Evolutionary conservation across 108 stramenopile genomes (phyloP).

Genomic region (Discostella pseudostelligera): DNA sequence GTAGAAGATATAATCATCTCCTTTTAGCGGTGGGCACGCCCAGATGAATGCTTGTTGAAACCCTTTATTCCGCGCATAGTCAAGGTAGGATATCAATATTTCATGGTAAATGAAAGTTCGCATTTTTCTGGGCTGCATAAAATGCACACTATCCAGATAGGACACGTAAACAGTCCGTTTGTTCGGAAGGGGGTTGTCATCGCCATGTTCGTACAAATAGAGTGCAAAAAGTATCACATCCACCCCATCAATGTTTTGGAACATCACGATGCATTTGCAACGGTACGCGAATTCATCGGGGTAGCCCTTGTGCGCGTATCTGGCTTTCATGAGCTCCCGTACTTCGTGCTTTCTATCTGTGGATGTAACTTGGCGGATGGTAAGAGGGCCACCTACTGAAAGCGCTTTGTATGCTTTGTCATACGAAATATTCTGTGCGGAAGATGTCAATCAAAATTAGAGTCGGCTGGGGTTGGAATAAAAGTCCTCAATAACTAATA

Average conservation of each 20-base stretch:
- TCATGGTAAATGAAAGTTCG: slow-evolving; percentile 95
- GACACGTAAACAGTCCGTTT: slow-evolving; percentile 87
- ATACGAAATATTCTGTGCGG: slow-evolving; percentile 55
- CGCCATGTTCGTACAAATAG: slow-evolving; percentile 90
- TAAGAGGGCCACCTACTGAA: slow-evolving; percentile 60
- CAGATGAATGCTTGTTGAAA: slow-evolving; percentile 95
- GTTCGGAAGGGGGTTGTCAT: slow-evolving; percentile 90
- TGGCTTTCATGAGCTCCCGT: slow-evolving; percentile 77
- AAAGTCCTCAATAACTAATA: not conserved
- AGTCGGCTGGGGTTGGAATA: not conserved
- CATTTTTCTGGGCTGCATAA: slow-evolving; percentile 87
- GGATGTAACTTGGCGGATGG: slow-evolving; percentile 87
- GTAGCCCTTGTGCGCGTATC: slow-evolving; percentile 90
- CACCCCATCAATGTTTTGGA: slow-evolving; percentile 90
- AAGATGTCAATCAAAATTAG: slow-evolving; percentile 1
- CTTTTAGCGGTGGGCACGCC: slow-evolving; percentile 98
- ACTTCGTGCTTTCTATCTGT: slow-evolving; percentile 86
- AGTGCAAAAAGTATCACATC: slow-evolving; percentile 92
- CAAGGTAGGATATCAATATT: slow-evolving; percentile 94
- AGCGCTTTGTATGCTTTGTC: slow-evolving; percentile 67
- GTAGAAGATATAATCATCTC: slow-evolving; percentile 99
- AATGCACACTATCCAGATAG: slow-evolving; percentile 93
- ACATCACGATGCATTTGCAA: slow-evolving; percentile 93
- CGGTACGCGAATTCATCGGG: slow-evolving; percentile 89
- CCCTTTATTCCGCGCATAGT: slow-evolving; percentile 84